These are phyloP conservation scores for Rickenella mellea DNA, from an alignment of 768 basidiomycete species.

Conservation along the genomic window DNA sequence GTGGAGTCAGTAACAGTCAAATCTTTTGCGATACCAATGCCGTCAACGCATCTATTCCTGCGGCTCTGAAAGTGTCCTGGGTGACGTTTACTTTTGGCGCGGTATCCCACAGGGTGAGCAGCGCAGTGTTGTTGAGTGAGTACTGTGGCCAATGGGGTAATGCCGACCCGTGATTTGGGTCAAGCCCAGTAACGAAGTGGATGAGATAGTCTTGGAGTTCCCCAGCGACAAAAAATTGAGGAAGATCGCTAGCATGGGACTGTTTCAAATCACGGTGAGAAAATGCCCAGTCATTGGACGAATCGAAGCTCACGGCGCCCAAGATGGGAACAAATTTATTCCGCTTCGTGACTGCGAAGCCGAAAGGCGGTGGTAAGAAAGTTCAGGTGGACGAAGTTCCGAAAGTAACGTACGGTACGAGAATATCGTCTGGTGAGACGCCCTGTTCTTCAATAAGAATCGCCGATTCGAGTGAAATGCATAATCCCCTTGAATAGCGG, in stretches of 20 bases:
- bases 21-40: too few relatives aligned
- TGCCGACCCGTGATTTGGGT: slow-evolving; percentile 30
- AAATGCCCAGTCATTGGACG: not conserved
- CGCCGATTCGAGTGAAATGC: slow-evolving; percentile 41
- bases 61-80: slow-evolving; percentile 33
- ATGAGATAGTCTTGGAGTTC: slow-evolving; percentile 39
- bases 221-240: slow-evolving; percentile 29
- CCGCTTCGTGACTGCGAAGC: slow-evolving; percentile 8
- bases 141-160: slow-evolving; percentile 37
- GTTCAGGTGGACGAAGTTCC: not conserved
- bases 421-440: slow-evolving; percentile 30
- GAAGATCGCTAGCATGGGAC: slow-evolving; percentile 34
- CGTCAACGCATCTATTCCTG: slow-evolving; percentile 28
- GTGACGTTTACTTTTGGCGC: slow-evolving; percentile 23
- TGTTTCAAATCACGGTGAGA: slow-evolving; percentile 7
- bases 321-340: slow-evolving; percentile 2
- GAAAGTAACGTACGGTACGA: not conserved
- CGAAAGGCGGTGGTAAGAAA: too few relatives aligned
- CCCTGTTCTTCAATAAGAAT: slow-evolving; percentile 30
- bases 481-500: slow-evolving; percentile 40
- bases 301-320: not conserved
- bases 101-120: slow-evolving; percentile 32
- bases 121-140: slow-evolving; percentile 19
- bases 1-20: too few relatives aligned
- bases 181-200: slow-evolving; percentile 29